phyloP scores from a whole-genome alignment of 352 stramenopile genomes.

The Phytophthora aleatoria region DNA sequence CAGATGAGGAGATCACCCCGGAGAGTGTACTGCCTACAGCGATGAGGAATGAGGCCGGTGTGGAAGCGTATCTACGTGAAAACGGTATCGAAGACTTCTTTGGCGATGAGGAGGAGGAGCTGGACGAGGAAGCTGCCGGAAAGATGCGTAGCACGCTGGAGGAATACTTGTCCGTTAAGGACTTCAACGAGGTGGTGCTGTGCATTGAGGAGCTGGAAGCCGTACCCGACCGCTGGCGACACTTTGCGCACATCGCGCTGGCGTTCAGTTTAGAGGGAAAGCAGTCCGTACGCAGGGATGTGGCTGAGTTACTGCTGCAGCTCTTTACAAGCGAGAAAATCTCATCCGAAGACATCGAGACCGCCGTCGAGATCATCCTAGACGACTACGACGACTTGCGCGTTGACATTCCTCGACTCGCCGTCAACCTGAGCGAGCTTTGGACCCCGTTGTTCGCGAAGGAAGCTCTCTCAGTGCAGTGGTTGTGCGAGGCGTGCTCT shows the following conservation, averaged over 20 bases:
- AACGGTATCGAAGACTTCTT: conserved; percentile 76
- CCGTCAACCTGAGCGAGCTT: conserved; percentile 60
- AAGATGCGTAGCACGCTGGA: conserved; percentile 79
- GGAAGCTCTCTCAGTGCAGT: conserved; percentile 46
- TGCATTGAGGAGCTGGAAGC: conserved; percentile 74
- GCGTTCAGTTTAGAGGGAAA: conserved; percentile 62
- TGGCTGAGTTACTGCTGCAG: conserved; percentile 48
- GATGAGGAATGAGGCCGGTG: conserved; percentile 48
- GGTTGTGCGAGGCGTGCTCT: conserved; percentile 51
- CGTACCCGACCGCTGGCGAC: conserved; percentile 50
- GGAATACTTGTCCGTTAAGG: conserved; percentile 80
- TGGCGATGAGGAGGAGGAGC: conserved; percentile 55
- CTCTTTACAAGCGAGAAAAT: conserved; percentile 53
- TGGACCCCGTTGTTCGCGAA: conserved; percentile 68
- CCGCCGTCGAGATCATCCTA: conserved; percentile 58
- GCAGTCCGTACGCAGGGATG: conserved; percentile 45
- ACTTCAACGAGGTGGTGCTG: conserved; percentile 72
- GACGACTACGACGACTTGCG: conserved; percentile 76
- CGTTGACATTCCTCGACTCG: conserved; percentile 76
- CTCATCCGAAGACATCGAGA: conserved; percentile 52
- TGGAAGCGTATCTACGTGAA: conserved; percentile 65
- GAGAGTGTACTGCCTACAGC: conserved; percentile 53
- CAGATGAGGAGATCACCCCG: conserved; percentile 74
- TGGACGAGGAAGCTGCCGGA: conserved; percentile 62
- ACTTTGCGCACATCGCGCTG: conserved; percentile 68